Conservation (phyloP, 176 grass and related monocot genomes). For the Triticum dicoccoides region DNA sequence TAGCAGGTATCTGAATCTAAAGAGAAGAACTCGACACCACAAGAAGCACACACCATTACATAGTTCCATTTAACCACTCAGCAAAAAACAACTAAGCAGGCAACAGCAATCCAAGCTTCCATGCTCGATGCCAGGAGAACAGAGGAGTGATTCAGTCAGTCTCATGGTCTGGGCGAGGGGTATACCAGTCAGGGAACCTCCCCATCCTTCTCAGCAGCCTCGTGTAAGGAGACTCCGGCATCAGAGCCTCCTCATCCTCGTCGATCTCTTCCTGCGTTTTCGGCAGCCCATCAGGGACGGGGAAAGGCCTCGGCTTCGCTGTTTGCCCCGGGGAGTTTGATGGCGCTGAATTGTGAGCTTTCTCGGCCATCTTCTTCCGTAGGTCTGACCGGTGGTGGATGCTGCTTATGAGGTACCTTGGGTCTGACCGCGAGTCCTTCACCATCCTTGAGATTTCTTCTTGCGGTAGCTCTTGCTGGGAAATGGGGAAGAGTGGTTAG, state of each 20-base stretch:
- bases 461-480: conserved; percentile 52
- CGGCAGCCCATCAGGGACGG: conserved; percentile 66
- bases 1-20: neutral
- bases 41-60: neutral
- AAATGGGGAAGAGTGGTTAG: neutral
- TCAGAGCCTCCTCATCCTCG: conserved; percentile 55
- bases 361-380: conserved; percentile 48
- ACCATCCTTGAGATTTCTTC: conserved; percentile 50
- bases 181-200: conserved; percentile 73
- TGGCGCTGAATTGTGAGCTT: neutral
- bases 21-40: neutral
- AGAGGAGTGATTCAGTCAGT: conserved; percentile 26
- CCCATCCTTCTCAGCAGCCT: conserved; percentile 67
- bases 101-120: neutral
- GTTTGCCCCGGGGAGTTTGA: conserved; percentile 6
- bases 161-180: conserved; percentile 57
- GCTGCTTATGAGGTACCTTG: conserved; percentile 46
- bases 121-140: neutral
- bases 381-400: conserved; percentile 50
- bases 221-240: conserved; percentile 72
- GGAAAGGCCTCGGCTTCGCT: conserved; percentile 38
- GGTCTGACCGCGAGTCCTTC: conserved; percentile 41
- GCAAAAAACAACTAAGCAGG: neutral
- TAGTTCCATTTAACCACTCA: neutral
- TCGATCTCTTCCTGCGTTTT: conserved; percentile 70